Evolutionary conservation across 169 alveolate species (phyloP).

Genomic region (Plasmodium coatneyi): DNA sequence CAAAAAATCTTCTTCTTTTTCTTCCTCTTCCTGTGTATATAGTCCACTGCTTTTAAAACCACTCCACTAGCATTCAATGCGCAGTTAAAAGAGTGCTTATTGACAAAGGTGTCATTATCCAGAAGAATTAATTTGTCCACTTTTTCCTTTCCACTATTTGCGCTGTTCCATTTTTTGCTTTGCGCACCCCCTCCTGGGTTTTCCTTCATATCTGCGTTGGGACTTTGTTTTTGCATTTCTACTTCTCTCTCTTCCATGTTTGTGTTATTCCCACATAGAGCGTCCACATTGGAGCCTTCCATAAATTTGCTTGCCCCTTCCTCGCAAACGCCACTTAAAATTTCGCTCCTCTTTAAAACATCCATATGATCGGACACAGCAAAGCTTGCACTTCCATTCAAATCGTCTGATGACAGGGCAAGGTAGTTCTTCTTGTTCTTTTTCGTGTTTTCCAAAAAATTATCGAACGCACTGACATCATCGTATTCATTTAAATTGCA

Average conservation of each 20-base stretch:
- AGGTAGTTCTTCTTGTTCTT: conserved; percentile 92
- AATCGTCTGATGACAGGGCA: conserved; percentile 90
- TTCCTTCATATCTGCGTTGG: background rate
- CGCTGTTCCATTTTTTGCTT: conserved; percentile 80
- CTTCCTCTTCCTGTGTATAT: conserved; percentile 16
- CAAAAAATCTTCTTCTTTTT: conserved; percentile 75
- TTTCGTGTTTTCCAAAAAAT: conserved; percentile 86
- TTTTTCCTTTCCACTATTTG: background rate
- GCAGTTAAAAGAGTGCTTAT: conserved; percentile 64
- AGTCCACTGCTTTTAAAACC: conserved; percentile 69
- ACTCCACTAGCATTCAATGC: conserved; percentile 73
- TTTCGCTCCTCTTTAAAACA: conserved; percentile 1
- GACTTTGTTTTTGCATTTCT: background rate
- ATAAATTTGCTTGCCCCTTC: background rate
- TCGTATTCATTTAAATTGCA: conserved; percentile 54
- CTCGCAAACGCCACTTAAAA: background rate
- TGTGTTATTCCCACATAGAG: background rate
- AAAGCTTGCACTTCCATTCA: conserved; percentile 89
- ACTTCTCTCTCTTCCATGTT: background rate
- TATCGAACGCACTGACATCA: conserved; percentile 79
- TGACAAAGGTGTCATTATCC: conserved; percentile 65
- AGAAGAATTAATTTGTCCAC: conserved; percentile 39
- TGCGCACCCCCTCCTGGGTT: conserved; percentile 82
- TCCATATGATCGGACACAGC: background rate
- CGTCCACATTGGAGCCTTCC: background rate